phyloP scores from a whole-genome alignment of 495 filamentous ascomycete genomes.

The Podospora fimiseda region DNA sequence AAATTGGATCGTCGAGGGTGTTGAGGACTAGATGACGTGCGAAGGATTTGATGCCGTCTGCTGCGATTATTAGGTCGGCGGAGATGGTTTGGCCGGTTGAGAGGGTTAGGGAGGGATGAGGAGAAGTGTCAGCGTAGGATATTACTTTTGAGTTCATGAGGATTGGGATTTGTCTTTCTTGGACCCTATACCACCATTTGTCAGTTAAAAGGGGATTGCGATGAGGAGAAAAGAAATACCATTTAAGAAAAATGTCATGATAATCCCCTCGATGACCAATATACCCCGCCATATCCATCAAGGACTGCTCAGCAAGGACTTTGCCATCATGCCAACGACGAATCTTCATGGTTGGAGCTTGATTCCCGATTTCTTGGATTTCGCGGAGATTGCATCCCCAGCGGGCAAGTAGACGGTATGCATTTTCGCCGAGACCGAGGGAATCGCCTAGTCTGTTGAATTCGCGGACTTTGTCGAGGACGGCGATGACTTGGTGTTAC shows the following conservation, averaged over 20 bases:
- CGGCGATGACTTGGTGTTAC: conserved; percentile 39
- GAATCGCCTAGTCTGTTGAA: conserved; percentile 49
- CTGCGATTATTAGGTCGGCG: conserved; percentile 28
- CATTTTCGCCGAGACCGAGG: conserved; percentile 46
- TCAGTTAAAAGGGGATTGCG: background rate
- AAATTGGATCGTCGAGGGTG: conserved; percentile 40
- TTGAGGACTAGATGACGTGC: conserved; percentile 41
- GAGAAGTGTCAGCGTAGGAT: conserved; percentile 37
- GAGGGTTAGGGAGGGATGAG: conserved; percentile 11
- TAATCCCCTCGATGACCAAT: conserved; percentile 50
- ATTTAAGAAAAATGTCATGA: conserved; percentile 45
- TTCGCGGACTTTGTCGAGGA: conserved; percentile 43
- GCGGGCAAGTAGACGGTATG: conserved; percentile 41
- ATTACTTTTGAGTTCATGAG: conserved; percentile 43
- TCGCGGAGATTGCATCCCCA: conserved; percentile 36
- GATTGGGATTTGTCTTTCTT: conserved; percentile 42
- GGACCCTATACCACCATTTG: conserved; percentile 19
- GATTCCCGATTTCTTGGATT: conserved; percentile 49
- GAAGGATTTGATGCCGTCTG: conserved; percentile 43
- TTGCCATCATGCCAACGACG: conserved; percentile 45
- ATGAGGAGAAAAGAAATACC: conserved; percentile 8
- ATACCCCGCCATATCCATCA: conserved; percentile 54
- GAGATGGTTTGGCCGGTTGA: conserved; percentile 20
- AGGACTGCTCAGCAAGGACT: conserved; percentile 44
- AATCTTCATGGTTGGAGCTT: conserved; percentile 49